These are phyloP conservation scores for Hypholoma fasciculare DNA, from an alignment of 768 basidiomycete species.

Conservation along the genomic window DNA sequence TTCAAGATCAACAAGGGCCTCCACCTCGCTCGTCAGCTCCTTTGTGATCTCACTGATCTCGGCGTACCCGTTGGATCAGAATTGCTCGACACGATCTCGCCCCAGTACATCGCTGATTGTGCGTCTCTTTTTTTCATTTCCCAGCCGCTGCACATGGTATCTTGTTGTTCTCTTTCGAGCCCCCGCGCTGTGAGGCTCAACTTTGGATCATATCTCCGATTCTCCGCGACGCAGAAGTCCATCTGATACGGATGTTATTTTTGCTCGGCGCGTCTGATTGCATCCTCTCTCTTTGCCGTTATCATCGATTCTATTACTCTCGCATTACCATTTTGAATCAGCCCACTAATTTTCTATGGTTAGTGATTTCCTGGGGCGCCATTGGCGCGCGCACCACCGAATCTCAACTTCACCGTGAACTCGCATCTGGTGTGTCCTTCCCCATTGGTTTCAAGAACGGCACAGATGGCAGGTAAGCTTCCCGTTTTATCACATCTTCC, in stretches of 20 bases:
- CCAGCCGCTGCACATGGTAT: not conserved
- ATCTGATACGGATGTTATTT: too few species aligned
- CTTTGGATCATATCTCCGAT: not conserved
- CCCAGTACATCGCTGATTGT: constrained; percentile 84
- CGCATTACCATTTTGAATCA: not conserved
- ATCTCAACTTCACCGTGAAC: constrained; percentile 94
- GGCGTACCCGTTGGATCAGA: constrained; percentile 96
- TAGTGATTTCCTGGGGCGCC: constrained; percentile 88
- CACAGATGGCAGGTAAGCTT: constrained; percentile 79
- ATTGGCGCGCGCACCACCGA: constrained; percentile 98
- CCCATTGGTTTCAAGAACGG: constrained; percentile 99
- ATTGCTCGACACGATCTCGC: constrained; percentile 77
- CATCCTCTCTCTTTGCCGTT: too few species aligned
- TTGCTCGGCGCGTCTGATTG: too few species aligned
- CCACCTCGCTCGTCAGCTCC: constrained; percentile 81
- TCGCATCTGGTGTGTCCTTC: constrained; percentile 95
- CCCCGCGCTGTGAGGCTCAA: not conserved
- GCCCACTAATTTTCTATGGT: not conserved
- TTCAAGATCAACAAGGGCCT: constrained; percentile 98
- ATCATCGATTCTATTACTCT: not conserved
- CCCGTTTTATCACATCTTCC: not conserved
- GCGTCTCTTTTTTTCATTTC: constrained; percentile 4
- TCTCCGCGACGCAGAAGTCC: too few species aligned
- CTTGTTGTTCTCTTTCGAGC: not conserved
- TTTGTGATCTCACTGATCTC: constrained; percentile 86